phyloP scores from a whole-genome alignment of 768 basidiomycete species.

The Hemileccinum impolitum region DNA sequence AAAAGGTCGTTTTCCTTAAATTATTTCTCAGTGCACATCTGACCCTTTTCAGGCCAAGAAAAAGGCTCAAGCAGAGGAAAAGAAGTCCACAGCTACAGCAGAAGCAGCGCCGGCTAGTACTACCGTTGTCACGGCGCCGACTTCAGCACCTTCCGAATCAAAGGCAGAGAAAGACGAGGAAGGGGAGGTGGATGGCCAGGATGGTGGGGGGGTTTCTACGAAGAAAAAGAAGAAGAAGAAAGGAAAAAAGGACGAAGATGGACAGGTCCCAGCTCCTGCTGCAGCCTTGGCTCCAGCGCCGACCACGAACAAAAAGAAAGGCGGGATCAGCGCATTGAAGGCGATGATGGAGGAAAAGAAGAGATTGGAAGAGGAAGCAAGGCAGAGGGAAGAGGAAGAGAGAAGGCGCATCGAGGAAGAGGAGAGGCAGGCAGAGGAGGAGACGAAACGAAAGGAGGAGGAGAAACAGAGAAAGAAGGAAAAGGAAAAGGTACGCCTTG shows the following conservation, averaged over 20 bases:
- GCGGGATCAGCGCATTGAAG: constrained; percentile 77
- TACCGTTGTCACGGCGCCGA: constrained; percentile 1
- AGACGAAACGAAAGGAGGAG: constrained; percentile 72
- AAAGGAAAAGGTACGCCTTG: constrained; percentile 67
- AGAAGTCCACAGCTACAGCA: constrained; percentile 47
- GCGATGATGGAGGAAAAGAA: constrained; percentile 94
- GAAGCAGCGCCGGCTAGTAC: constrained; percentile 33
- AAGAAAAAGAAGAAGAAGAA: constrained; percentile 88
- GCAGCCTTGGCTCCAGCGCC: constrained; percentile 33
- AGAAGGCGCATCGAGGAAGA: constrained; percentile 83
- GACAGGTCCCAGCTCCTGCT: constrained; percentile 43
- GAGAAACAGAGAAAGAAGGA: constrained; percentile 84
- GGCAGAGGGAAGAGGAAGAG: constrained; percentile 71
- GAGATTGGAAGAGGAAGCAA: constrained; percentile 81
- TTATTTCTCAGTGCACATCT: constrained; percentile 8
- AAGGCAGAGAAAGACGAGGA: constrained; percentile 48
- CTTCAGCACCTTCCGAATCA: constrained; percentile 28
- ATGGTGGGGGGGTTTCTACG: constrained; percentile 42
- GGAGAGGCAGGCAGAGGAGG: constrained; percentile 73
- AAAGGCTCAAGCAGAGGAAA: constrained; percentile 89
- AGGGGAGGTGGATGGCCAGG: constrained; percentile 67
- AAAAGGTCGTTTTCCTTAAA: constrained; percentile 61
- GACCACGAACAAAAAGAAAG: constrained; percentile 64
- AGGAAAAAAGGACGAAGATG: constrained; percentile 71
- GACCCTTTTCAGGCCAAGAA: constrained; percentile 47